Percentiles rank a stretch among this genome's conserved stretches.
Conservation (phyloP, 2,329 filamentous ascomycete species). For the Fusarium sp. region DNA sequence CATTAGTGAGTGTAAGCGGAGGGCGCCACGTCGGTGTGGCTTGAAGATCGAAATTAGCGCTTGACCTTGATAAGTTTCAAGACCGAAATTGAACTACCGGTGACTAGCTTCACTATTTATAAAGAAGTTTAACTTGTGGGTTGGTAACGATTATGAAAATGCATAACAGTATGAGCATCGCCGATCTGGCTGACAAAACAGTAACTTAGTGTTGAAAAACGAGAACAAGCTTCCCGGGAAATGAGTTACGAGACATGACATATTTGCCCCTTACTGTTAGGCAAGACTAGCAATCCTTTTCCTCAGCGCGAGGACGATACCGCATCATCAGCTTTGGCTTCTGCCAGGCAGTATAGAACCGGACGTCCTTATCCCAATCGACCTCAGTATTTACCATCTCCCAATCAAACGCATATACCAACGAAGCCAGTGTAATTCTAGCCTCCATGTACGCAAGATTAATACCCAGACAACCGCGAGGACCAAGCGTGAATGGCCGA, state of each 20-base stretch:
- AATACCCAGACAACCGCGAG: conserved; percentile 1
- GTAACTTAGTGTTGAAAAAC: not conserved
- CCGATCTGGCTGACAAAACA: not conserved
- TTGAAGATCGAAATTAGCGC: not conserved
- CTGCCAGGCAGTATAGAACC: not conserved
- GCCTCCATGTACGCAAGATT: conserved; percentile 18
- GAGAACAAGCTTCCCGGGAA: not conserved
- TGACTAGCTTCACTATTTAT: not conserved
- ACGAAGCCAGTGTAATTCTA: not conserved
- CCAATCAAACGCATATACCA: conserved; percentile 9
- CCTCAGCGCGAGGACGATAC: not conserved
- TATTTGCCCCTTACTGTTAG: no score
- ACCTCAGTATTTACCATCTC: conserved; percentile 2
- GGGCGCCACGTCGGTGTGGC: not conserved
- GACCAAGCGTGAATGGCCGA: conserved; percentile 7
- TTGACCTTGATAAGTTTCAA: not conserved
- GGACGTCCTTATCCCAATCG: not conserved
- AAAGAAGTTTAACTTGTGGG: not conserved
- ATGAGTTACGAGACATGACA: not conserved
- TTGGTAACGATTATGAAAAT: not conserved
- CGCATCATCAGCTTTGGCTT: not conserved
- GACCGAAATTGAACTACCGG: not conserved
- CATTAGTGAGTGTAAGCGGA: not conserved
- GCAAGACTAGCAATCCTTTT: not conserved
- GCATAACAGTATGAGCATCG: not conserved